These are phyloP conservation scores for Geotrichum klebahnii DNA, from an alignment of 1,139 yeast species.

Conservation along the genomic window DNA sequence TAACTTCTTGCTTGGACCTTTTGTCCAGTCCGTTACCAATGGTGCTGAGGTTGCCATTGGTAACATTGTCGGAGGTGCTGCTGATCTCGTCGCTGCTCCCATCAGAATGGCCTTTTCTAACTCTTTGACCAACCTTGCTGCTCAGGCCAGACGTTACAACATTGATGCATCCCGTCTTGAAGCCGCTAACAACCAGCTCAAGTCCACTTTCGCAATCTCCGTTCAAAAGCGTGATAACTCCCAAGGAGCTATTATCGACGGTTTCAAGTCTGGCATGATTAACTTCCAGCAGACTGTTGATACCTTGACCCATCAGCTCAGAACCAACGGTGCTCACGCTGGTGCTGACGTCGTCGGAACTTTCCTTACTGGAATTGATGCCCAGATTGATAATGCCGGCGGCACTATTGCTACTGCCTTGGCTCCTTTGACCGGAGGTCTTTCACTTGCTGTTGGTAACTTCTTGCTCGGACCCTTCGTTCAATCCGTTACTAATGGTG, in stretches of 20 bases:
- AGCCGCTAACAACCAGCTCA: constrained; percentile 18
- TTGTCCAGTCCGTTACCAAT: constrained; percentile 30
- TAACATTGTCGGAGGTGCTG: constrained; percentile 28
- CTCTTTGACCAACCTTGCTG: constrained; percentile 21
- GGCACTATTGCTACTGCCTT: constrained; percentile 25
- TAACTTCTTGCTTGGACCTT: constrained; percentile 27
- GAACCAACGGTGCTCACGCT: constrained; percentile 25
- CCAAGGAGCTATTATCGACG: constrained; percentile 21
- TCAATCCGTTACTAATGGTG: constrained; percentile 34
- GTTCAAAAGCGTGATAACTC: constrained; percentile 10
- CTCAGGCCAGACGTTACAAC: constrained; percentile 23
- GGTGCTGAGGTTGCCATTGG: constrained; percentile 31
- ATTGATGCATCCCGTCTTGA: constrained; percentile 24
- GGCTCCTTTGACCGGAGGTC: constrained; percentile 30
- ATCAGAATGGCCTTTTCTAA: constrained; percentile 20
- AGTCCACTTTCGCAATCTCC: constrained; percentile 15
- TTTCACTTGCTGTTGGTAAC: constrained; percentile 30
- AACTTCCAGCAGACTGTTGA: constrained; percentile 29
- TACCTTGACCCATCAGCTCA: constrained; percentile 23
- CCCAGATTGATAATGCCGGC: no score
- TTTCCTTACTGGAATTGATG: constrained; percentile 20
- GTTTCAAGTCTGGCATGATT: constrained; percentile 24
- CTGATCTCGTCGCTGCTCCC: constrained; percentile 23
- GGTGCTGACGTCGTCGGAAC: constrained; percentile 16
- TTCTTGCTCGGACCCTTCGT: constrained; percentile 31